A percentile compares a stretch with the other conserved stretches of the same genome.
phyloP scores from a whole-genome alignment of 163 green algal genomes.

The Chlorella variabilis region DNA sequence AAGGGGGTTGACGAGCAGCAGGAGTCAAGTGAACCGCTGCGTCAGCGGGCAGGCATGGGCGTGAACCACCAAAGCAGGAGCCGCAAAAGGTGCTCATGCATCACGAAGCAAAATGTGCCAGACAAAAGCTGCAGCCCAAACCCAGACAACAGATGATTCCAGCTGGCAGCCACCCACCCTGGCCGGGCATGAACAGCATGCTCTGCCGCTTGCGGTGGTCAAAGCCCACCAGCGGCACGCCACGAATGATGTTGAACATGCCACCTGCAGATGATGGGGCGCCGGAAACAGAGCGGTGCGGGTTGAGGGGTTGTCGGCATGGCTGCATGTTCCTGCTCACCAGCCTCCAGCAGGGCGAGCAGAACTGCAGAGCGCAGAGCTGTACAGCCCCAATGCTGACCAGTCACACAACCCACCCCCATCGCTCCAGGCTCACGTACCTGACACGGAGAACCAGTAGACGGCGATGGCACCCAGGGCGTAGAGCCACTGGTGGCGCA shows the following conservation, averaged over 20 bases:
- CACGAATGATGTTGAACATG: conserved; percentile 94
- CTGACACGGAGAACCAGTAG: conserved; percentile 74
- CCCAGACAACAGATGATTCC: too few relatives aligned
- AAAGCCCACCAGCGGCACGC: conserved; percentile 68
- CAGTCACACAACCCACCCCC: too few relatives aligned
- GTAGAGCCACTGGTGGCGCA: conserved; percentile 63
- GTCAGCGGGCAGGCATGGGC: background rate
- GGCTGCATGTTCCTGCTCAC: background rate
- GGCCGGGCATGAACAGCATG: conserved; percentile 46
- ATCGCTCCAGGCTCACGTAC: too few relatives aligned
- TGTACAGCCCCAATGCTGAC: too few relatives aligned
- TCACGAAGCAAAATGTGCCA: too few relatives aligned
- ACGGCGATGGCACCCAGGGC: conserved; percentile 58
- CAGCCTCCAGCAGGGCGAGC: too few relatives aligned
- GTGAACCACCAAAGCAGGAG: background rate
- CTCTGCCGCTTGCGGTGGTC: conserved; percentile 36
- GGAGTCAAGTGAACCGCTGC: background rate
- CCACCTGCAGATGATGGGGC: conserved; percentile 53
- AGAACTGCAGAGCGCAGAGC: too few relatives aligned
- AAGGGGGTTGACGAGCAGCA: background rate
- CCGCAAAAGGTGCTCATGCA: too few relatives aligned
- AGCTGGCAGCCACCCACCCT: background rate
- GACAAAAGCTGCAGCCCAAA: too few relatives aligned
- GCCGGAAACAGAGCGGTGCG: background rate
- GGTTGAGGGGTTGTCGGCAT: too few relatives aligned